Conservation (phyloP, 1,139 yeast species). For the Lodderomyces metapsilosis region DNA sequence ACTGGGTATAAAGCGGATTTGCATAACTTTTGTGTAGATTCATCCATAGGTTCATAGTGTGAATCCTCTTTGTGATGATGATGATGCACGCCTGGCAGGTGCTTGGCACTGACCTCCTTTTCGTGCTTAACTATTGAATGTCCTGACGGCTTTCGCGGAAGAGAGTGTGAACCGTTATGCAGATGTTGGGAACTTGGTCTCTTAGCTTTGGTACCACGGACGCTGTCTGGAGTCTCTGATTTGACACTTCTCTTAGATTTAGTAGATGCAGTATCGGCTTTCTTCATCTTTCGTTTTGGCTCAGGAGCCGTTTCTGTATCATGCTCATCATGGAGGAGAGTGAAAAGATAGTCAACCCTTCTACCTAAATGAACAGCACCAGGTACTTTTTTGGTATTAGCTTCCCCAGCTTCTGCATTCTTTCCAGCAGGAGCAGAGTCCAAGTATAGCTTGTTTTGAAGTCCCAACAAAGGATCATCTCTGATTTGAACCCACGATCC, state of each 20-base stretch:
- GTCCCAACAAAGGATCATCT: constrained; percentile 89
- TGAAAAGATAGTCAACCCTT: constrained; percentile 81
- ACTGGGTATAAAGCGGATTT: constrained; percentile 69
- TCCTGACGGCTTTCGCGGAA: neutral
- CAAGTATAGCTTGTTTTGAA: constrained; percentile 79
- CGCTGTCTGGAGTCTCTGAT: constrained; percentile 21
- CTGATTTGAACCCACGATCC: constrained; percentile 94
- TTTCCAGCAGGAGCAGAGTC: constrained; percentile 26
- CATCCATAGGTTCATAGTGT: constrained; percentile 70
- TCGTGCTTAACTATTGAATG: constrained; percentile 12
- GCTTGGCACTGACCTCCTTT: constrained; percentile 6
- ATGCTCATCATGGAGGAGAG: constrained; percentile 43
- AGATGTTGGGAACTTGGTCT: constrained; percentile 9
- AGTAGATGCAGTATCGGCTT: neutral
- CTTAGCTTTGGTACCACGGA: constrained; percentile 12
- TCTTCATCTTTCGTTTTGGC: constrained; percentile 5
- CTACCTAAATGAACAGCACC: constrained; percentile 94
- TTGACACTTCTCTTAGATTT: constrained; percentile 13
- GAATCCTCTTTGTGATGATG: constrained; percentile 33
- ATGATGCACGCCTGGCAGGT: constrained; percentile 12
- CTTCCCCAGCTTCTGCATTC: constrained; percentile 7
- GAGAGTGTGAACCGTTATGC: neutral
- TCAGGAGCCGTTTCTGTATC: constrained; percentile 2
- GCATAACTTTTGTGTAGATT: constrained; percentile 62
- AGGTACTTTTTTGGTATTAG: constrained; percentile 63